Evolutionary conservation across 495 filamentous ascomycete genomes (phyloP), one percentile per base, ranked within the genome.

Genomic region (Oidiodendron maius): DNA sequence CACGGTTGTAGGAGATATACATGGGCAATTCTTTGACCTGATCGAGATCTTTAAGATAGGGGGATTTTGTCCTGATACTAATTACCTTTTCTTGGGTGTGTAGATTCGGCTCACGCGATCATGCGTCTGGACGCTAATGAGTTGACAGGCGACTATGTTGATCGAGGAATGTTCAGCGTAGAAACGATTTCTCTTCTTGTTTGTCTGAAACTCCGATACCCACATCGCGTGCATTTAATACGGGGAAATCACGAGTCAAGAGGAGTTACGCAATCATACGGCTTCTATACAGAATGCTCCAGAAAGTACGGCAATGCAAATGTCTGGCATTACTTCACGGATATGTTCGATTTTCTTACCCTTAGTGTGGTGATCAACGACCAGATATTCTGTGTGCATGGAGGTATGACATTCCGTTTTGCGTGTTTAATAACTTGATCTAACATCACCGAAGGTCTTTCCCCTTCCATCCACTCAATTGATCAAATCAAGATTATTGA

Each of bases 401-500:
- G 93, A 55, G 90, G 77, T 76, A 57, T 26, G 68, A 39, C 34
- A 9, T 9, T 26, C 24, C 22, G 4, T 23, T 21, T 13, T 36
- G 28, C 49, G 11, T 8, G 16, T 2, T 40, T 3, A 15, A 3
- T n/a, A n/a, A n/a, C n/a, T n/a, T n/a, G n/a, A n/a, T n/a, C n/a
- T n/a, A n/a, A n/a, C n/a, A n/a, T n/a, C n/a, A n/a, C n/a, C n/a
- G 9, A 47, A 80, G 80, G 93, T 9, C 80, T 97, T 23, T 95
- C 88, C 4, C 93, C 93, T 0, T 94, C 87, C 3, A 97, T 98
- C 55, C 93, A 98, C 64, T 95, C 88, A 15, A 95, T 98, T 61
- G 93, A 98, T 61, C 93, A 98, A 66, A 97, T 98, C 70, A 98
- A 98, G 65, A 91, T 97, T 61, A 96, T 98, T 61, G 93, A 98